Evolutionary conservation across 1,139 yeast species (phyloP).

Genomic region (Saccharomyces uvarum): DNA sequence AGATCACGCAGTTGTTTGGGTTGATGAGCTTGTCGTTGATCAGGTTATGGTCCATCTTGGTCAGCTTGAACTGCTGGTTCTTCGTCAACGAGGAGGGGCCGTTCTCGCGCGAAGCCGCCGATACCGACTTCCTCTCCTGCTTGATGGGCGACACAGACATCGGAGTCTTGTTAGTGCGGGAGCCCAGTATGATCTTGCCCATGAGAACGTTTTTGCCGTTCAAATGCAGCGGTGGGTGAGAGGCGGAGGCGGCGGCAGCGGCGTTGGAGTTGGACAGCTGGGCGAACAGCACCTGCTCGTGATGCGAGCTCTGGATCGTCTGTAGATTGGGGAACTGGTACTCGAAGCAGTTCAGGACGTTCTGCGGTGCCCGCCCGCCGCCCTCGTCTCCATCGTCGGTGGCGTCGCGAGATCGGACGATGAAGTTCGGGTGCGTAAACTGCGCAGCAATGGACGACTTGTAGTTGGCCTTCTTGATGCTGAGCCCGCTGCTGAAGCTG

Average conservation of each 20-base stretch:
- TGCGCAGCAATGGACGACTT: constrained; percentile 13
- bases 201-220: not conserved
- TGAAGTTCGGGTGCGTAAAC: constrained; percentile 8
- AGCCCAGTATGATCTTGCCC: not conserved
- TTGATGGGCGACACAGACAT: constrained; percentile 6
- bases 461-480: constrained; percentile 10
- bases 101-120: constrained; percentile 1
- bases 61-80: constrained; percentile 29
- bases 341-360: constrained; percentile 24
- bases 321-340: constrained; percentile 25
- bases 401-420: not conserved
- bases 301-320: constrained; percentile 1
- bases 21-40: constrained; percentile 20
- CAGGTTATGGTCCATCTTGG: constrained; percentile 20
- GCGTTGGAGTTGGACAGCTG: constrained; percentile 3
- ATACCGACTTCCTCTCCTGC: not conserved
- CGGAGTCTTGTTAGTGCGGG: not conserved
- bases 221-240: not conserved
- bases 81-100: constrained; percentile 15
- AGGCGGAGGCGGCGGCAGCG: not conserved
- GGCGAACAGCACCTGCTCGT: constrained; percentile 1
- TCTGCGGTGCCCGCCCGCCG: constrained; percentile 2
- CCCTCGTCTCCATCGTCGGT: constrained; percentile 1
- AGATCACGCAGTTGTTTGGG: constrained; percentile 55
- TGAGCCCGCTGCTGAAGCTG: not conserved